Evolutionary conservation across 164 flowering plant genomes (phyloP).

Genomic region (Kingdonia uniflora): DNA sequence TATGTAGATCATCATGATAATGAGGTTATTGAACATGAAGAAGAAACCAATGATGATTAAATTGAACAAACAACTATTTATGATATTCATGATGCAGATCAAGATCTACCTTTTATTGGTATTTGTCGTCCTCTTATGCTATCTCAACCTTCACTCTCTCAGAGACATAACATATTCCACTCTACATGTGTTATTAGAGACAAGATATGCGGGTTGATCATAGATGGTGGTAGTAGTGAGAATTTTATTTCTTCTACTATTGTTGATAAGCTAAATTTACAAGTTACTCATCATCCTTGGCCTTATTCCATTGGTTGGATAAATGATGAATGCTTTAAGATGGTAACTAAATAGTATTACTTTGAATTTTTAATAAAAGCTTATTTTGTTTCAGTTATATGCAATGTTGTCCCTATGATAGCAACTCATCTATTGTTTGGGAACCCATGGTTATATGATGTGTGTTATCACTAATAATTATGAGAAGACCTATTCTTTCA

Average conservation of each 20-base stretch:
- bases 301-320: constrained; percentile 4
- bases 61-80: not conserved
- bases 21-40: not conserved
- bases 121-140: no score
- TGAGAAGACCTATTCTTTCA: not conserved
- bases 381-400: not conserved
- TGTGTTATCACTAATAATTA: not conserved
- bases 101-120: no score
- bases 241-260: constrained; percentile 1
- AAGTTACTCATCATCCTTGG: not conserved
- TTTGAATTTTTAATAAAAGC: not conserved
- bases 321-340: not conserved
- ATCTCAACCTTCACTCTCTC: not conserved
- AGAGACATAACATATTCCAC: not conserved
- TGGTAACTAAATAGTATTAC: not conserved
- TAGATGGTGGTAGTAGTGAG: not conserved
- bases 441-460: constrained; percentile 1
- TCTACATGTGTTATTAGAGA: not conserved
- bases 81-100: not conserved
- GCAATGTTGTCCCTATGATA: constrained; percentile 1
- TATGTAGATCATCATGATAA: not conserved
- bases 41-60: not conserved
- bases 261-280: not conserved
- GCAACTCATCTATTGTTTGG: not conserved
- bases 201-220: not conserved